These are phyloP conservation scores for Trifolium repens DNA, from an alignment of 306 rosid genomes.

Conservation along the genomic window DNA sequence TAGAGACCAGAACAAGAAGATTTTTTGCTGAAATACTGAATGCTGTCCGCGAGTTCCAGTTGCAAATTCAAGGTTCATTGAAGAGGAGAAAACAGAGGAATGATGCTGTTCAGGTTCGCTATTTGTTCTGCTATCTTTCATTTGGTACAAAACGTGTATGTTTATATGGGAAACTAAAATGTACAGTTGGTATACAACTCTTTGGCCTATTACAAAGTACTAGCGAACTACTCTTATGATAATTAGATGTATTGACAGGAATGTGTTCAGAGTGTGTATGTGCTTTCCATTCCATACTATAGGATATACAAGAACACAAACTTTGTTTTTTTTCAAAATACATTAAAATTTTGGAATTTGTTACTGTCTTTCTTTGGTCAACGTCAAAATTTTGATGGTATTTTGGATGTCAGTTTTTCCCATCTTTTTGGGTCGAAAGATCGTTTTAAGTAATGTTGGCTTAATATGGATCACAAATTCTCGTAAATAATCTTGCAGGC, in stretches of 20 bases:
- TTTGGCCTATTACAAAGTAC: conserved; percentile 15
- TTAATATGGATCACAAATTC: conserved; percentile 34
- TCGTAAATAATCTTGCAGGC: conserved; percentile 57
- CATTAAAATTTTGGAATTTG: background rate
- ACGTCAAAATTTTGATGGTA: background rate
- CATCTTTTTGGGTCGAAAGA: conserved; percentile 16
- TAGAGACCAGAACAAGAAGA: conserved; percentile 86
- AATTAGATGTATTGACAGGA: conserved; percentile 13
- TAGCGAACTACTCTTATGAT: conserved; percentile 1
- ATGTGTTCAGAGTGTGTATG: background rate
- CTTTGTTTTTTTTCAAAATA: background rate
- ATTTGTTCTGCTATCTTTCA: conserved; percentile 31
- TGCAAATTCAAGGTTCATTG: conserved; percentile 85
- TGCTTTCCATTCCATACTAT: conserved; percentile 18
- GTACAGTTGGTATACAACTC: conserved; percentile 18
- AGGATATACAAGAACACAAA: conserved; percentile 18
- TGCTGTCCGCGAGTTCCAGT: conserved; percentile 91
- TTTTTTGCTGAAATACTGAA: conserved; percentile 87
- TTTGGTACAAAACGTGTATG: conserved; percentile 19
- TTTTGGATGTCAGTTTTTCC: background rate
- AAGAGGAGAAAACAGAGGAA: conserved; percentile 90
- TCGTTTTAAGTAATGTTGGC: conserved; percentile 16
- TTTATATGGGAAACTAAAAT: conserved; percentile 21
- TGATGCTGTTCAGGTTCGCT: conserved; percentile 75
- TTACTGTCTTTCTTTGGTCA: background rate